Conservation (phyloP, 139 green algal genomes). For the Chlamydomonas sp. region DNA sequence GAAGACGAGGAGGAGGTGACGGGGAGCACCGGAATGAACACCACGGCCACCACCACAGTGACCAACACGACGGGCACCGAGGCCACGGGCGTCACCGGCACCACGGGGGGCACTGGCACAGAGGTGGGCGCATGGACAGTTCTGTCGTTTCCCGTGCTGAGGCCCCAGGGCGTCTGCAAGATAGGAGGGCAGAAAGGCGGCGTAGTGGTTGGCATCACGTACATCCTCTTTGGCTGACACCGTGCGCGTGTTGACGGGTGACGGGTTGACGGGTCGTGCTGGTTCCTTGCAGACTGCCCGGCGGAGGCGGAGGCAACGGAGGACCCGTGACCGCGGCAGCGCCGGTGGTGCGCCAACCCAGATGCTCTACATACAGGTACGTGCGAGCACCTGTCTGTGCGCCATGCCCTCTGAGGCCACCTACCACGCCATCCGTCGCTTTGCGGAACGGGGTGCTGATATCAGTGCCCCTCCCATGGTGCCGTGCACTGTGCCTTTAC, state of each 20-base stretch:
- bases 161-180: too few relatives aligned
- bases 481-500: neutral
- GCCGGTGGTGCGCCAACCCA: slow-evolving; percentile 39
- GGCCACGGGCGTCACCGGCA: neutral
- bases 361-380: slow-evolving; percentile 93
- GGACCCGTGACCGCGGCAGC: neutral
- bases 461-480: neutral
- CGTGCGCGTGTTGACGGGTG: too few relatives aligned
- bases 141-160: too few relatives aligned
- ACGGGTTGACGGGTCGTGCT: too few relatives aligned
- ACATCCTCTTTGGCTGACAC: too few relatives aligned
- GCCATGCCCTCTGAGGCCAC: slow-evolving; percentile 57
- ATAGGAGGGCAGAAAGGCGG: too few relatives aligned
- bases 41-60: neutral
- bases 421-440: slow-evolving; percentile 58
- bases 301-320: neutral
- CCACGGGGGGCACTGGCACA: too few relatives aligned
- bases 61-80: neutral
- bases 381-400: slow-evolving; percentile 40
- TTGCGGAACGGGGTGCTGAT: neutral
- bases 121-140: too few relatives aligned
- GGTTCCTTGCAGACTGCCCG: neutral
- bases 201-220: too few relatives aligned
- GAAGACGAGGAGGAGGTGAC: neutral
- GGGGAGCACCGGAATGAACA: neutral